Evolutionary conservation across 768 basidiomycete genomes (phyloP), one percentile per base, ranked within the genome.

Genomic region (Rhodotorula kratochvilovae): DNA sequence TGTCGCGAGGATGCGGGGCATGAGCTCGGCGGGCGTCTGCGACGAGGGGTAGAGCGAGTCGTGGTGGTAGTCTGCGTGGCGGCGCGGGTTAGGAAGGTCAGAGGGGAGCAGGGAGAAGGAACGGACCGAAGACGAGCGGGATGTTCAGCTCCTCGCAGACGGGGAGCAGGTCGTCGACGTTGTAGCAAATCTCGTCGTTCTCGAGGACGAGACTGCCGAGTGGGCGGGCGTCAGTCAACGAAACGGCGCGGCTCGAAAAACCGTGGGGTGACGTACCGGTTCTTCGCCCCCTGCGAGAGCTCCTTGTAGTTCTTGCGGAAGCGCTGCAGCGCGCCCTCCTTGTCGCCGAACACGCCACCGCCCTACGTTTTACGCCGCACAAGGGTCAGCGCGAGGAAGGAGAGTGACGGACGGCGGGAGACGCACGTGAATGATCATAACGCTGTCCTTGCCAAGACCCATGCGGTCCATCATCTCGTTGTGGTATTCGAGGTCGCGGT

Each of bases 121-220:
- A 33, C 71, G 45, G 53, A 84, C 83, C 87, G 66, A 88, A 86
- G 15, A 89, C 85, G 54, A 91, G 82, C 7, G 88, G 89, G 35
- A 96, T 85, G 43, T 87, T 82, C 5, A 96, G 84, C 78, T 92
- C 90, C 75, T 91, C 87, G 79, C 92, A 94, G 1, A 93, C 76
- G 0, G 89, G 88, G n/a, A 96, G 82, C 19, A 96, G 83, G 66
- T 96, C 94, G 70, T 91, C 91, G 1, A 90, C 89, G 62, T 86
- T 91, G 80, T 93, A 96, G 77, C 92, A 95, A 74, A 96, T 84
- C 84, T 97, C 94, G 74, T 96, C 94, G 70, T 96, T 97, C 81
- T 97, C 94, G 33, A 76, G 68, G 8, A 74, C 69, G 43, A 73
- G 61, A 8, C 68, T 69, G 46, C 7, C 27, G n/a, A 35, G 25